These are phyloP conservation scores for Trypanosomatidae sp. DNA, from an alignment of 208 protist species.

Conservation along the genomic window DNA sequence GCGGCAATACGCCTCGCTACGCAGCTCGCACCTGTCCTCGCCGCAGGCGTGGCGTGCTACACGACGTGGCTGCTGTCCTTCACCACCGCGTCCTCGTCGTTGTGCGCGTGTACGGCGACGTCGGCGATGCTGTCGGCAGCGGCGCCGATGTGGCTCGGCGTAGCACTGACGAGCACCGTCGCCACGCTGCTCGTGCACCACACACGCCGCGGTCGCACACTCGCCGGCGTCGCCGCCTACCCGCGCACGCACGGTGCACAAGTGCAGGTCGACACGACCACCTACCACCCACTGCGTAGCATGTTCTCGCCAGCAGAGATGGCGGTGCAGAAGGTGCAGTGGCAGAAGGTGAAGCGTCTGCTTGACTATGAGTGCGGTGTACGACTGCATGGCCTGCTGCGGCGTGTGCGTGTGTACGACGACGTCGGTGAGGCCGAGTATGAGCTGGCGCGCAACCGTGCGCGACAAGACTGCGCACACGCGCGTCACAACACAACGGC, in stretches of 20 bases:
- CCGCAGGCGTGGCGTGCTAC: too few relatives aligned
- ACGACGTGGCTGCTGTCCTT: constrained; percentile 6
- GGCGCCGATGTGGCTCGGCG: constrained; percentile 70
- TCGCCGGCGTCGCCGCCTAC: constrained; percentile 28
- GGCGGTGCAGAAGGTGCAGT: constrained; percentile 54
- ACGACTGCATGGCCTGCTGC: constrained; percentile 45
- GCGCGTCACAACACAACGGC: constrained; percentile 8
- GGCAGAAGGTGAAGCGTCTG: constrained; percentile 58
- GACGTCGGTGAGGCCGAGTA: constrained; percentile 63
- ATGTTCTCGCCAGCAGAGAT: constrained; percentile 52
- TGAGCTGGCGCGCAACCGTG: constrained; percentile 46
- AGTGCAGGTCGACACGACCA: constrained; percentile 38
- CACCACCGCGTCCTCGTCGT: constrained; percentile 5
- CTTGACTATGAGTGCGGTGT: constrained; percentile 83
- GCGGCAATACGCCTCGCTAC: too few relatives aligned
- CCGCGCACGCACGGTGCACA: constrained; percentile 55
- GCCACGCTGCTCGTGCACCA: constrained; percentile 41
- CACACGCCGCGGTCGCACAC: constrained; percentile 32
- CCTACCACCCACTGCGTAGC: constrained; percentile 59
- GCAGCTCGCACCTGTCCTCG: too few relatives aligned
- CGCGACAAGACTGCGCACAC: constrained; percentile 27
- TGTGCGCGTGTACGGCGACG: too few relatives aligned
- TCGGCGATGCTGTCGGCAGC: not conserved
- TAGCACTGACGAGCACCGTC: constrained; percentile 16
- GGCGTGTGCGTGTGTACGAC: constrained; percentile 33